Evolutionary conservation across 2,329 filamentous ascomycete species (phyloP), one percentile per base, ranked within the genome.

Genomic region (Dichotomopilus funicola): DNA sequence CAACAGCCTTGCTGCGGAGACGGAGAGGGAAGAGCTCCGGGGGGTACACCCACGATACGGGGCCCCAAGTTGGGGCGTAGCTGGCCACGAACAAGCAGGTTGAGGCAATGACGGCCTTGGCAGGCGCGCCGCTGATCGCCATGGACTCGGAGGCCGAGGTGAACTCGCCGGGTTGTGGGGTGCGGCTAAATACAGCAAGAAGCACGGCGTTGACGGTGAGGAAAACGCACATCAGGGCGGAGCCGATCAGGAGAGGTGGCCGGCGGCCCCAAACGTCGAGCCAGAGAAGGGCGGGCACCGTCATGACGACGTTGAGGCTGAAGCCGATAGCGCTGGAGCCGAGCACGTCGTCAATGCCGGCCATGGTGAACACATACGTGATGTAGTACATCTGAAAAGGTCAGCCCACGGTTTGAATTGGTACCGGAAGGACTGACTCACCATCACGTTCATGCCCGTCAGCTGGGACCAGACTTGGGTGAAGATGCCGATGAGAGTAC

Each of bases 271-370:
- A 89, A 54, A 78, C 76, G 63, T 94, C 88, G 63, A 91, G 80
- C 73, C 76, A 91, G 55, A 91, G 71, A 31, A 92, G 77, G 1
- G 88, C 88, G 0, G 87, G 86, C 3, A 91, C 68, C 0, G 89
- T 92, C 83, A 89, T 88, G 51, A 85, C 58, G 1, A 92, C 88
- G 68, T 91, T 91, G 74, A 92, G 89, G 63, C 91, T 77, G 67
- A 88, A 89, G 65, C 88, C 83, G 59, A 89, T 88, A 8, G 80
- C 82, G 13, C 83, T 86, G 6, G 86, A 79, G 45, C 88, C 70
- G 7, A 89, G 76, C 40, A 82, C 78, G 52, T 76, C 77, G 62
- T 81, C 78, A 1, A 70, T 52, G 57, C 57, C 57, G 6, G 86
- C 85, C 86, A 89, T 89, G 9, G 76, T 76, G 68, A 89, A 88